phyloP scores from a whole-genome alignment of 768 basidiomycete genomes.

The Tricholoma bakamatsutake region DNA sequence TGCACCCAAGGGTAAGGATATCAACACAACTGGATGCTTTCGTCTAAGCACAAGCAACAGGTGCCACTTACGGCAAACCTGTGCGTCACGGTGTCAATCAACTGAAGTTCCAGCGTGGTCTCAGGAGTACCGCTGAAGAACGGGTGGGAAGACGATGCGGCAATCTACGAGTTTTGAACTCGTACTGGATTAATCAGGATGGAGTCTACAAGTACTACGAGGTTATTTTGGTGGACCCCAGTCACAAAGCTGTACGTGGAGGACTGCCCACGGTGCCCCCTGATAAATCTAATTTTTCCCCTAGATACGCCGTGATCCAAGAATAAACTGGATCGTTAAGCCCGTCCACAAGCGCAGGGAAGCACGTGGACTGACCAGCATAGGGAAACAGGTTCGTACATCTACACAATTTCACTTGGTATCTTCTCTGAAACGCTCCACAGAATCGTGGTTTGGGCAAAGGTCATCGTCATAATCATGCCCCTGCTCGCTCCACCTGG shows the following conservation, averaged over 20 bases:
- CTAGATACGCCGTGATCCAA: slow-evolving; percentile 89
- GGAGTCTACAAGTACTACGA: slow-evolving; percentile 99
- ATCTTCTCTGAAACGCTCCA: slow-evolving; percentile 4
- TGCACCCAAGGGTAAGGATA: slow-evolving; percentile 80
- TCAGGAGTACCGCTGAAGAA: slow-evolving; percentile 94
- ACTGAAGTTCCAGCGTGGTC: slow-evolving; percentile 93
- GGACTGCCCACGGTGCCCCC: background rate
- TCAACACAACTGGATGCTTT: background rate
- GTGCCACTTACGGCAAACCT: slow-evolving; percentile 98
- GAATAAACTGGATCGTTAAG: slow-evolving; percentile 99
- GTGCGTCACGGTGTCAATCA: slow-evolving; percentile 99
- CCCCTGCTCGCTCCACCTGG: slow-evolving; percentile 88
- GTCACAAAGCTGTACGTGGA: slow-evolving; percentile 79
- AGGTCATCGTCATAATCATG: slow-evolving; percentile 91
- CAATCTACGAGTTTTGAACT: slow-evolving; percentile 94
- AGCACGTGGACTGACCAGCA: slow-evolving; percentile 93
- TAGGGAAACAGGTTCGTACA: slow-evolving; percentile 84
- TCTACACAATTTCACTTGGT: slow-evolving; percentile 5
- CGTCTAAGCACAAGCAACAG: slow-evolving; percentile 28
- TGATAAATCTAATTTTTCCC: slow-evolving; percentile 9
- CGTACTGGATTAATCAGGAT: slow-evolving; percentile 99
- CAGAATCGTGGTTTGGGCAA: slow-evolving; percentile 98
- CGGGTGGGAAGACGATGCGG: slow-evolving; percentile 95
- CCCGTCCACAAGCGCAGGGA: slow-evolving; percentile 99
- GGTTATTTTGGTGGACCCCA: slow-evolving; percentile 96